phyloP scores from a whole-genome alignment of 768 basidiomycete genomes.

The Serendipita vermifera region DNA sequence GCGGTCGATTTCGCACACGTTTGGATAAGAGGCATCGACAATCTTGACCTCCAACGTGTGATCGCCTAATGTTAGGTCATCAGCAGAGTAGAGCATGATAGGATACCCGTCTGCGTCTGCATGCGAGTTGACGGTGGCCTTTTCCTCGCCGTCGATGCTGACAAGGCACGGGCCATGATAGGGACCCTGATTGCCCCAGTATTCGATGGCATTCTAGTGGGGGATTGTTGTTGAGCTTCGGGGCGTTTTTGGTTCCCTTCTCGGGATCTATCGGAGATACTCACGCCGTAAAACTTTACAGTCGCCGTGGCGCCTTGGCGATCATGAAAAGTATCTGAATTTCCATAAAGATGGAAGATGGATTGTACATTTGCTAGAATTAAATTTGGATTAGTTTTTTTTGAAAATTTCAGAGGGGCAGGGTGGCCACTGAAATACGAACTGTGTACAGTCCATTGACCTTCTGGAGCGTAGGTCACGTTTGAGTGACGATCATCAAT shows the following conservation, averaged over 20 bases:
- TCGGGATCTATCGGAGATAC: too few species aligned
- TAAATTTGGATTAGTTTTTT: too few species aligned
- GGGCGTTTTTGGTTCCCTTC: not conserved
- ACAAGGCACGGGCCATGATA: slow-evolving; percentile 11
- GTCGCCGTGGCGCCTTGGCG: slow-evolving; percentile 5
- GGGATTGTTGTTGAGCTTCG: not conserved
- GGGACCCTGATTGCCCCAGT: slow-evolving; percentile 11
- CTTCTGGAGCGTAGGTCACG: not conserved
- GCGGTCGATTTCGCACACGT: slow-evolving; percentile 12
- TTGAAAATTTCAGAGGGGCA: too few species aligned
- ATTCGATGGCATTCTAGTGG: slow-evolving; percentile 5
- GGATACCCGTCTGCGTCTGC: slow-evolving; percentile 1
- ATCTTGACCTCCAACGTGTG: slow-evolving; percentile 9
- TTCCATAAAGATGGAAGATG: slow-evolving; percentile 12
- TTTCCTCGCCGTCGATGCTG: not conserved
- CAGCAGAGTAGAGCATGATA: not conserved
- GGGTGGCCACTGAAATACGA: too few species aligned
- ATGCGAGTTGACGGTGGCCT: slow-evolving; percentile 3
- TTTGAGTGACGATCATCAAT: not conserved
- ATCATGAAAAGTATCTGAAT: slow-evolving; percentile 10
- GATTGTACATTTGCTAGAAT: not conserved
- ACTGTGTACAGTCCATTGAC: slow-evolving; percentile 2
- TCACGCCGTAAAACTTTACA: slow-evolving; percentile 8
- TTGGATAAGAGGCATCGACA: not conserved
- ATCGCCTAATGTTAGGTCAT: not conserved